Evolutionary conservation across 345 rosid species (phyloP).

Genomic region (Stellera chamaejasme): DNA sequence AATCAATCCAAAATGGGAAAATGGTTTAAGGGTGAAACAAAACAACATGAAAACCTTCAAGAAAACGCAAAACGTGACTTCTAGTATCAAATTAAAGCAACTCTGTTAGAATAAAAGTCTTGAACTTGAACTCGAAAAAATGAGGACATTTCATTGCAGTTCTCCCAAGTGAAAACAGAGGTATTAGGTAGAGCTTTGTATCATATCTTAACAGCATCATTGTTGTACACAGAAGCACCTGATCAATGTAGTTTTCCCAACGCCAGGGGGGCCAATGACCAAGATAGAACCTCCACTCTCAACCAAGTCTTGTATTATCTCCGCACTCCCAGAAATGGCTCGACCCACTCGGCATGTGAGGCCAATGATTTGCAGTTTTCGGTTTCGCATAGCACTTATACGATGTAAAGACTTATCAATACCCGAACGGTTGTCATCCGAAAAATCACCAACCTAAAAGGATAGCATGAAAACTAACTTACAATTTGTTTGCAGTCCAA

Average conservation of each 20-base stretch:
- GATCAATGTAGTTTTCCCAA: constrained; percentile 95
- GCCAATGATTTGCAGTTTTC: constrained; percentile 80
- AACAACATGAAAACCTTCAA: neutral
- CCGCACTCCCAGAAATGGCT: constrained; percentile 86
- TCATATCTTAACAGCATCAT: too few species aligned
- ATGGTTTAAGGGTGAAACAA: neutral
- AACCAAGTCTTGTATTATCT: constrained; percentile 69
- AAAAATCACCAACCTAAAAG: constrained; percentile 83
- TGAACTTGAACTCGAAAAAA: neutral
- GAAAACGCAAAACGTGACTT: too few species aligned
- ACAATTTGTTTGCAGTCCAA: neutral
- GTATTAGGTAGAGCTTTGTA: neutral
- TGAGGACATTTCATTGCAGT: neutral
- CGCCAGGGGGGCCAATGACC: constrained; percentile 94
- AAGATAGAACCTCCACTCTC: constrained; percentile 86
- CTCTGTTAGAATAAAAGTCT: neutral
- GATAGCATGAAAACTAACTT: neutral
- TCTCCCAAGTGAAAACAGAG: neutral
- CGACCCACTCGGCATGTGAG: constrained; percentile 96
- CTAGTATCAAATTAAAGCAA: too few species aligned
- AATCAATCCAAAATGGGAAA: neutral
- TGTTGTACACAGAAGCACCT: constrained; percentile 34
- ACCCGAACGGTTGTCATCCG: constrained; percentile 93
- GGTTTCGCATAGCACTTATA: constrained; percentile 91
- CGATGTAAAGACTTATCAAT: constrained; percentile 88